Percentiles rank a stretch among this genome's conserved stretches.
Conservation (phyloP, 73 alveolate genomes). For the Uronychia binucleata region DNA sequence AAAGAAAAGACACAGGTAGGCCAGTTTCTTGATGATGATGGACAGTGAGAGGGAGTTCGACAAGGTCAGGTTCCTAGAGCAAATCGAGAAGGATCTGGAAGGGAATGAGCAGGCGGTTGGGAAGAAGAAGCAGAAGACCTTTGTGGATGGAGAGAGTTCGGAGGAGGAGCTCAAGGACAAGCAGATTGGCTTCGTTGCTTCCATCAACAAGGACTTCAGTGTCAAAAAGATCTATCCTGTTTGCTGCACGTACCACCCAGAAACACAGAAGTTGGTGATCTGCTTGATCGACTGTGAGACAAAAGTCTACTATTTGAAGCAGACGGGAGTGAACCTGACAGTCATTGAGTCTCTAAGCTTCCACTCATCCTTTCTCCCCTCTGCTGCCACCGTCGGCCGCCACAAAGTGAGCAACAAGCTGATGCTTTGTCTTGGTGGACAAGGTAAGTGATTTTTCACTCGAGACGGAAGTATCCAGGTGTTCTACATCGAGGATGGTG, state of each 20-base stretch:
- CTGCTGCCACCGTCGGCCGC: constrained; percentile 5
- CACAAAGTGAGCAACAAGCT: constrained; percentile 30
- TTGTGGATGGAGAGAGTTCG: not conserved
- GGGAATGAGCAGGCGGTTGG: not conserved
- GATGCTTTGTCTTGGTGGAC: constrained; percentile 31
- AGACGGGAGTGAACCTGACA: constrained; percentile 21
- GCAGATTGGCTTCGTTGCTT: constrained; percentile 6
- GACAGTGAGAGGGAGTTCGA: not conserved
- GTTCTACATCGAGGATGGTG: constrained; percentile 10
- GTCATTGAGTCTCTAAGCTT: constrained; percentile 20
- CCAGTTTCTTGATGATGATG: not conserved
- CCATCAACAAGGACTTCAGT: not conserved
- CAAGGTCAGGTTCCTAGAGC: not conserved
- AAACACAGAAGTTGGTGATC: constrained; percentile 25
- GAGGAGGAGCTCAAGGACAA: not conserved
- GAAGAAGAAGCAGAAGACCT: not conserved
- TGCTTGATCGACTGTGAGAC: constrained; percentile 46
- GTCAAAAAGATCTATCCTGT: constrained; percentile 47
- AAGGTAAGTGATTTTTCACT: constrained; percentile 20
- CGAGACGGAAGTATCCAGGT: no score
- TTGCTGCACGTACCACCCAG: constrained; percentile 24
- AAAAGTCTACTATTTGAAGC: constrained; percentile 28
- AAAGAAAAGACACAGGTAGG: no score
- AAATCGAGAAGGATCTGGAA: not conserved
- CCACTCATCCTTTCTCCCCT: constrained; percentile 13